Evolutionary conservation across 768 basidiomycete species (phyloP).

Genomic region (Megacollybia marginata): DNA sequence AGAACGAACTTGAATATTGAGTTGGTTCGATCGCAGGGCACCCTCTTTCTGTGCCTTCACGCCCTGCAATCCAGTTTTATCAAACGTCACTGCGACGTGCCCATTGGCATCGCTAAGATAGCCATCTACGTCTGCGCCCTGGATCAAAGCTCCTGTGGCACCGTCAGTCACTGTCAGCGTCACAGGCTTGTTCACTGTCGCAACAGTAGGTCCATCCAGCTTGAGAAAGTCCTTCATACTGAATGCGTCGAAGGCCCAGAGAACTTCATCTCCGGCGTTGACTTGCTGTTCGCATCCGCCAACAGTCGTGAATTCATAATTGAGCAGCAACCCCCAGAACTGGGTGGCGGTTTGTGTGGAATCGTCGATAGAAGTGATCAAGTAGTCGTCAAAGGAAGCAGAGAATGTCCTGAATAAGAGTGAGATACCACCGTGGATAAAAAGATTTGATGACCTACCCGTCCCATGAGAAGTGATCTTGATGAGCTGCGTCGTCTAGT

Average conservation of each 20-base stretch:
- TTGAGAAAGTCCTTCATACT: conserved; percentile 23
- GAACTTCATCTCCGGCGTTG: conserved; percentile 19
- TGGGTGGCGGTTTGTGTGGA: conserved; percentile 19
- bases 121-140: conserved; percentile 25
- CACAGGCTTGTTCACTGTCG: conserved; percentile 15
- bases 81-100: conserved; percentile 19
- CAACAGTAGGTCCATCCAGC: conserved; percentile 23
- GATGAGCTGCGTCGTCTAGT: conserved; percentile 31
- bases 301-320: conserved; percentile 26
- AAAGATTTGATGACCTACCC: conserved; percentile 19
- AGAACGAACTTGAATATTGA: conserved; percentile 6
- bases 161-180: conserved; percentile 32
- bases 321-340: conserved; percentile 30
- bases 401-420: conserved; percentile 20
- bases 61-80: conserved; percentile 11
- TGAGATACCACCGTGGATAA: not conserved
- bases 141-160: conserved; percentile 19
- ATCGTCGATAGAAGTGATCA: conserved; percentile 30
- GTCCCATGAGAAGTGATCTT: conserved; percentile 28
- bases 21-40: conserved; percentile 24
- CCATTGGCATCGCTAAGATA: conserved; percentile 16
- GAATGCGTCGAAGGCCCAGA: conserved; percentile 34
- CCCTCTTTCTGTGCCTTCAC: conserved; percentile 26
- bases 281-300: conserved; percentile 36
- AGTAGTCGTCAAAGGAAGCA: conserved; percentile 33